Conservation (phyloP, 1,139 yeast species). For the Petasospora rhodanensis region DNA sequence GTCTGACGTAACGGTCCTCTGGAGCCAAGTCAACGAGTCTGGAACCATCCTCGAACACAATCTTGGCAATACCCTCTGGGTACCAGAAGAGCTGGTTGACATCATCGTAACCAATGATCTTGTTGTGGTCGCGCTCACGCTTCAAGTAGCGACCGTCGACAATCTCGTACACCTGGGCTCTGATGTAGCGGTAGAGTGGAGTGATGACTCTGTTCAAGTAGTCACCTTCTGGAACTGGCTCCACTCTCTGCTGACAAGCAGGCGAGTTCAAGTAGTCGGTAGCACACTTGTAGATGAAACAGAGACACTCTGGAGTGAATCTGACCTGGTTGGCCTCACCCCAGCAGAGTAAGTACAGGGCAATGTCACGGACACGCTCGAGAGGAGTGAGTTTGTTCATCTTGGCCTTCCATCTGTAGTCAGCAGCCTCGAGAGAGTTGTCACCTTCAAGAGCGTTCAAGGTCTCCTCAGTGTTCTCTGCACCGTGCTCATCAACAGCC, state of each 20-base stretch:
- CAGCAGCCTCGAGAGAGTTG: slow-evolving; percentile 74
- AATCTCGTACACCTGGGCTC: slow-evolving; percentile 94
- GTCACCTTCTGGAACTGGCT: slow-evolving; percentile 95
- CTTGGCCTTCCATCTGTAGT: slow-evolving; percentile 75
- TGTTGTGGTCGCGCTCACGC: slow-evolving; percentile 95
- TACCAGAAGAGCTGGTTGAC: slow-evolving; percentile 98
- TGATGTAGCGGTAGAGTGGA: slow-evolving; percentile 83
- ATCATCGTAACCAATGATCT: slow-evolving; percentile 95
- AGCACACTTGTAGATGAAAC: slow-evolving; percentile 93
- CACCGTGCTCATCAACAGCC: slow-evolving; percentile 43
- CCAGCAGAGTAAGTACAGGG: slow-evolving; percentile 89
- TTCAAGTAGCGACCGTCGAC: slow-evolving; percentile 93
- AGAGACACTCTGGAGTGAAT: slow-evolving; percentile 87
- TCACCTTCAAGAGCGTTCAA: slow-evolving; percentile 81
- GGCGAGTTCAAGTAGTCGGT: slow-evolving; percentile 83
- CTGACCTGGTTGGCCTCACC: slow-evolving; percentile 98
- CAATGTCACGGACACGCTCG: slow-evolving; percentile 87
- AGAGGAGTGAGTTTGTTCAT: slow-evolving; percentile 67
- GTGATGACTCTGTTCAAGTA: slow-evolving; percentile 88
- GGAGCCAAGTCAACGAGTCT: slow-evolving; percentile 87
- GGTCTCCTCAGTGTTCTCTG: slow-evolving; percentile 42
- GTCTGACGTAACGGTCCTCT: slow-evolving; percentile 81
- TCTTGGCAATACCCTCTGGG: slow-evolving; percentile 96
- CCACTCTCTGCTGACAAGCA: slow-evolving; percentile 82
- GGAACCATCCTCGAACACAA: slow-evolving; percentile 84